Conservation (phyloP, 805 yeast genomes). For the Debaryomyces prosopidis region DNA sequence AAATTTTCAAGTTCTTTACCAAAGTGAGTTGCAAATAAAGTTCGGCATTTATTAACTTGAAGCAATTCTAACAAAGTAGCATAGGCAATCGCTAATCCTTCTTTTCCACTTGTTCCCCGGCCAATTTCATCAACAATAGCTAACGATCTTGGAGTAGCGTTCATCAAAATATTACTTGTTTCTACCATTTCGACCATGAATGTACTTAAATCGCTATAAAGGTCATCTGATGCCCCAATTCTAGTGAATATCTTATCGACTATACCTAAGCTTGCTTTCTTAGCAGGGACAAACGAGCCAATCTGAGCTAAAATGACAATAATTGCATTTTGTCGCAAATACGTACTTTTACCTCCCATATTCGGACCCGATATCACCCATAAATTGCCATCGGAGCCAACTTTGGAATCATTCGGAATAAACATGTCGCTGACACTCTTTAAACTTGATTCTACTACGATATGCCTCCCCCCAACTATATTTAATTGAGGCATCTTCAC, state of each 20-base stretch:
- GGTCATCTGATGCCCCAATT: conserved; percentile 83
- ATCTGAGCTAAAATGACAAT: conserved; percentile 71
- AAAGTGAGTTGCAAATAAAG: conserved; percentile 90
- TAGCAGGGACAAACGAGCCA: conserved; percentile 75
- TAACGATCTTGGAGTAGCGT: conserved; percentile 58
- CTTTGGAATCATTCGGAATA: conserved; percentile 37
- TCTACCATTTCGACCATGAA: conserved; percentile 83
- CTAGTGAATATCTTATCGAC: conserved; percentile 80
- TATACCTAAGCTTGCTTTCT: conserved; percentile 56
- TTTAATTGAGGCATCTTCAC: conserved; percentile 47
- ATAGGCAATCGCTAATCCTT: conserved; percentile 84
- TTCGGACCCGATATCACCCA: conserved; percentile 82
- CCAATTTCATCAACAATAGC: conserved; percentile 79
- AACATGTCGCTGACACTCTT: conserved; percentile 49
- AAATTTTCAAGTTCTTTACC: conserved; percentile 43
- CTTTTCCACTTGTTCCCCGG: conserved; percentile 82
- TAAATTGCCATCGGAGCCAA: conserved; percentile 20
- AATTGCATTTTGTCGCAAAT: conserved; percentile 72
- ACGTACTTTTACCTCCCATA: conserved; percentile 87
- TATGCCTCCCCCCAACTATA: conserved; percentile 72
- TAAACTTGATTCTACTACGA: conserved; percentile 81
- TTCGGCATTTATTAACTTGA: conserved; percentile 57
- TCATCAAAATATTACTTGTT: conserved; percentile 56
- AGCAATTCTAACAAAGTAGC: conserved; percentile 65
- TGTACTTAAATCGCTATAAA: conserved; percentile 76